Conservation (phyloP, 192 early-diverging fungal genomes). For the Podila epicladia region DNA sequence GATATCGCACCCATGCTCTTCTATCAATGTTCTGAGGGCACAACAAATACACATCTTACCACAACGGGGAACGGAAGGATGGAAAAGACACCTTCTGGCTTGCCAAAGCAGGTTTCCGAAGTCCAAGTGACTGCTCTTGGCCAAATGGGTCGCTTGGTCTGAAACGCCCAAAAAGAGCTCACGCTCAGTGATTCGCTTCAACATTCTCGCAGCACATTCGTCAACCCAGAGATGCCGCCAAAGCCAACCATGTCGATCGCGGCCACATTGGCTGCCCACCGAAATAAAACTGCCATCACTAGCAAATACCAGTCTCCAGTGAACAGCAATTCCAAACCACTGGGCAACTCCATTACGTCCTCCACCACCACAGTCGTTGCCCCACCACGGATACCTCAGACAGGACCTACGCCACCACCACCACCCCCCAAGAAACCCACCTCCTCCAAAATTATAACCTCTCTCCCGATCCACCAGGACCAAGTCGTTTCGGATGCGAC, state of each 20-base stretch:
- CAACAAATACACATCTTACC: too few relatives aligned
- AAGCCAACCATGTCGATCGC: constrained; percentile 34
- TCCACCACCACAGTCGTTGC: neutral
- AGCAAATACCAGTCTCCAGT: constrained; percentile 16
- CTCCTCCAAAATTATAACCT: neutral
- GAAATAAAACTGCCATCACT: constrained; percentile 8
- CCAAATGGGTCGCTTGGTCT: too few relatives aligned
- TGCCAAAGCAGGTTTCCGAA: too few relatives aligned
- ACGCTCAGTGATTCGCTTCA: too few relatives aligned
- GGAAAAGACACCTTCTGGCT: too few relatives aligned
- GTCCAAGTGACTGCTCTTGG: too few relatives aligned
- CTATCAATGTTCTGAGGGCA: too few relatives aligned
- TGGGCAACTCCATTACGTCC: neutral
- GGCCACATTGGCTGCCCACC: constrained; percentile 42
- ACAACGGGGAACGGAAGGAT: too few relatives aligned
- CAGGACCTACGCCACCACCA: neutral
- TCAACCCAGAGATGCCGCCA: constrained; percentile 1
- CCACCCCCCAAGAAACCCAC: constrained; percentile 1
- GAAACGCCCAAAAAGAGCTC: too few relatives aligned
- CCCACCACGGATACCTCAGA: neutral
- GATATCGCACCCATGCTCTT: too few relatives aligned
- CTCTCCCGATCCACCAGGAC: constrained; percentile 30
- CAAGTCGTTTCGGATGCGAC: constrained; percentile 36
- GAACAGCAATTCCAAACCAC: neutral
- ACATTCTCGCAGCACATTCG: neutral